A percentile compares a stretch with the other conserved stretches of the same genome.
Evolutionary conservation across 2,329 filamentous ascomycete genomes (phyloP).

Genomic region (Xylaria sp.): DNA sequence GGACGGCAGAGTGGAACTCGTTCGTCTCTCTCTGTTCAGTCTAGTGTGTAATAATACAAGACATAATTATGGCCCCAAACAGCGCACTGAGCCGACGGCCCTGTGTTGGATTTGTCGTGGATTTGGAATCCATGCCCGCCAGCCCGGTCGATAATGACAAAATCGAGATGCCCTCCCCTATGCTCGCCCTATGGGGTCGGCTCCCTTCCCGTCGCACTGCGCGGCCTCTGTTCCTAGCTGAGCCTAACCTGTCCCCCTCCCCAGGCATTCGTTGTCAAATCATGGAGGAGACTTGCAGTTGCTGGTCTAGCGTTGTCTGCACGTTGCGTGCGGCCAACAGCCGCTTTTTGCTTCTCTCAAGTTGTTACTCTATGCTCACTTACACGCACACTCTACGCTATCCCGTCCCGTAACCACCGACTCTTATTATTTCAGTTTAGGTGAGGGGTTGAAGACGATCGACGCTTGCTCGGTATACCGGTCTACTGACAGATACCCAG

Average conservation of each 20-base stretch:
- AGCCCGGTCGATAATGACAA: slow-evolving; percentile 33
- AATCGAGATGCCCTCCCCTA: slow-evolving; percentile 22
- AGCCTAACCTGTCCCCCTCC: slow-evolving; percentile 22
- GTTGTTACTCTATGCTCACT: not conserved
- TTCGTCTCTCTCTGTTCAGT: not conserved
- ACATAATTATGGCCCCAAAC: not conserved
- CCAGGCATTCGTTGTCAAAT: slow-evolving; percentile 33
- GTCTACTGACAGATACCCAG: not conserved
- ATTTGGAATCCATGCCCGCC: slow-evolving; percentile 37
- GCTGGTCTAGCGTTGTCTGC: slow-evolving; percentile 11
- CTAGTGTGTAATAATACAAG: no score
- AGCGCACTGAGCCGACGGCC: slow-evolving; percentile 9
- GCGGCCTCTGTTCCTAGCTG: slow-evolving; percentile 29
- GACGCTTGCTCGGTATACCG: not conserved
- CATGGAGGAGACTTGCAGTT: slow-evolving; percentile 19
- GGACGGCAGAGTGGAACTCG: slow-evolving; percentile 30
- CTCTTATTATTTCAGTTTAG: slow-evolving; percentile 19
- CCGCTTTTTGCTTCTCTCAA: not conserved
- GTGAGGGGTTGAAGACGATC: slow-evolving; percentile 32
- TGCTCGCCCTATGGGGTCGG: slow-evolving; percentile 9
- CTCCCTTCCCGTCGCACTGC: slow-evolving; percentile 24
- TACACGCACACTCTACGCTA: not conserved
- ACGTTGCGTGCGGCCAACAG: not conserved
- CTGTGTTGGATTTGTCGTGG: slow-evolving; percentile 4
- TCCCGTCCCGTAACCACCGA: not conserved